Evolutionary conservation across 2,329 filamentous ascomycete genomes (phyloP).

Genomic region (Xylaria sp.): DNA sequence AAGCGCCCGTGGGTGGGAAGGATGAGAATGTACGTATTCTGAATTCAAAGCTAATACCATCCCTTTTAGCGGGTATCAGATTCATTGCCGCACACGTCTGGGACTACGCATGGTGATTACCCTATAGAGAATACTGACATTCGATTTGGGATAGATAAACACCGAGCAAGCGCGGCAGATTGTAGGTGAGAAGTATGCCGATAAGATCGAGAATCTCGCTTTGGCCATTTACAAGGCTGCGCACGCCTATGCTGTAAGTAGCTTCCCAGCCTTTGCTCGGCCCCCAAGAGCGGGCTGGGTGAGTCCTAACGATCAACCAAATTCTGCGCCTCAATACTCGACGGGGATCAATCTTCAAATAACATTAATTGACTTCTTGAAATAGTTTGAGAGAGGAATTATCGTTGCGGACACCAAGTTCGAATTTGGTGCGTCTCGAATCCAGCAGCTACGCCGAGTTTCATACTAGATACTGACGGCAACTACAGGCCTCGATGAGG

Average conservation of each 20-base stretch:
- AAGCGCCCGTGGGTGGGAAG: constrained; percentile 81
- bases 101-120: background rate
- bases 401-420: constrained; percentile 75
- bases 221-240: constrained; percentile 72
- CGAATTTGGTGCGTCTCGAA: constrained; percentile 49
- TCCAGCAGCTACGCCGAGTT: background rate
- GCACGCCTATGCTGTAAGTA: constrained; percentile 66
- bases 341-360: no score
- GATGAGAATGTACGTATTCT: constrained; percentile 73
- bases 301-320: background rate
- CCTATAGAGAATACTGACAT: constrained; percentile 3
- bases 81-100: background rate
- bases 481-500: constrained; percentile 62
- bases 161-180: constrained; percentile 72
- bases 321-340: background rate
- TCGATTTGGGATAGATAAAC: constrained; percentile 62
- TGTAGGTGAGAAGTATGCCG: constrained; percentile 72
- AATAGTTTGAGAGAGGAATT: constrained; percentile 67
- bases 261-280: background rate
- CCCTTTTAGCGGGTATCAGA: background rate
- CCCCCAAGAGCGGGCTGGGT: background rate
- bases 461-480: constrained; percentile 16
- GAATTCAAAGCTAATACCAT: background rate
- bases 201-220: constrained; percentile 72
- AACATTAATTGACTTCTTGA: constrained; percentile 7